A percentile compares a stretch with the other conserved stretches of the same genome.
Evolutionary conservation across 1,284 basidiomycete species (phyloP).

Genomic region (Malassezia cuniculi): DNA sequence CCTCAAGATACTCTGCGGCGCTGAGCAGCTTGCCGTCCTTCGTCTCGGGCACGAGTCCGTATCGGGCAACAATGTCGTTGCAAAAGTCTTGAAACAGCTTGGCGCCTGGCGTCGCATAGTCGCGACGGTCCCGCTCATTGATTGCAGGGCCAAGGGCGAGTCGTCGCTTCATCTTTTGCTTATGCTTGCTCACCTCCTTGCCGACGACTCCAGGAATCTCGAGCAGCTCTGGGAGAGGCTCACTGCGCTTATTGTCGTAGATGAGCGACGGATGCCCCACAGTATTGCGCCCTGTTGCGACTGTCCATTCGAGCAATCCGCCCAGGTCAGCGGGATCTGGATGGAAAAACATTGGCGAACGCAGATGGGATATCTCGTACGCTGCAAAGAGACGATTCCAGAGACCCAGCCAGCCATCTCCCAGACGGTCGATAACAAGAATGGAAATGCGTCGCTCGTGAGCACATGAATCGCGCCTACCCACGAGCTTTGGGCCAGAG

Average conservation of each 20-base stretch:
- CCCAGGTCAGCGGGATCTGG: conserved; percentile 43
- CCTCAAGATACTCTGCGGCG: background rate
- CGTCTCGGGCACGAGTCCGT: conserved; percentile 9
- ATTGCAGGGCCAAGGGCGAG: conserved; percentile 19
- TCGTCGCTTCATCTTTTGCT: conserved; percentile 27
- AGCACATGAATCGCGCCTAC: no score
- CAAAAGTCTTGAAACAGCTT: conserved; percentile 38
- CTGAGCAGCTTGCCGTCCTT: background rate
- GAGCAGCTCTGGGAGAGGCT: conserved; percentile 25
- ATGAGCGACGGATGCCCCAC: conserved; percentile 12
- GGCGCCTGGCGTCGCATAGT: conserved; percentile 42
- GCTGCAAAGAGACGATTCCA: conserved; percentile 26
- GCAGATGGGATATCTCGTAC: conserved; percentile 33
- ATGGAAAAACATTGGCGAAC: conserved; percentile 47
- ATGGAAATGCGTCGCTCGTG: conserved; percentile 16
- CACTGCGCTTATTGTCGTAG: background rate
- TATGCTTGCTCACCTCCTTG: conserved; percentile 44
- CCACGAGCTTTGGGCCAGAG: no score
- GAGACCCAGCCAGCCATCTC: conserved; percentile 26
- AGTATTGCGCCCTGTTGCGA: no score
- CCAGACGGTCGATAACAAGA: conserved; percentile 30
- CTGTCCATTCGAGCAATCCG: conserved; percentile 38
- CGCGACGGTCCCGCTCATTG: conserved; percentile 45
- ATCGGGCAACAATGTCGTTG: conserved; percentile 23
- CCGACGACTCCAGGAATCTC: conserved; percentile 45